phyloP scores from a whole-genome alignment of 805 yeast genomes.

The Nakazawaea ishiwadae region DNA sequence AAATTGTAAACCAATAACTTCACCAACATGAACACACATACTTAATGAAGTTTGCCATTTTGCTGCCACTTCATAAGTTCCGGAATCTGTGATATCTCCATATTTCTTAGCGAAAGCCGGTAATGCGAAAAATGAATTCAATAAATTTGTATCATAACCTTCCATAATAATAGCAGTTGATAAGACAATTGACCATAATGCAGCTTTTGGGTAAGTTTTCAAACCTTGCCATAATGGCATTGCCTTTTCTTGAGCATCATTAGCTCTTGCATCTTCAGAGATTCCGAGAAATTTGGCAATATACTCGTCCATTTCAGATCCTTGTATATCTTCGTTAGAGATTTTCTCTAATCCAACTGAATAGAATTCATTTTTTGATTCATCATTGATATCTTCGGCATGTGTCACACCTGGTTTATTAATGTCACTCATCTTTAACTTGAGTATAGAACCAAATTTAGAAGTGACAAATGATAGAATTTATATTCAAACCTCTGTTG shows the following conservation, averaged over 20 bases:
- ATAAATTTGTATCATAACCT: conserved; percentile 41
- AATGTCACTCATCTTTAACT: too few species aligned
- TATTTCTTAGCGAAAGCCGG: conserved; percentile 38
- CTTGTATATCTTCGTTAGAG: background rate
- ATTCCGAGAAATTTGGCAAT: conserved; percentile 27
- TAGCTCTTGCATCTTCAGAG: conserved; percentile 19
- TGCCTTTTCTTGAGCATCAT: conserved; percentile 17
- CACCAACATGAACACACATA: conserved; percentile 26
- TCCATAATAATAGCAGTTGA: conserved; percentile 42
- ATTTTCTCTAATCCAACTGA: background rate
- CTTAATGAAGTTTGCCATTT: conserved; percentile 37
- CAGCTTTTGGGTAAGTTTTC: conserved; percentile 38
- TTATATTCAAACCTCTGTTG: too few species aligned
- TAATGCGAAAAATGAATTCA: conserved; percentile 38
- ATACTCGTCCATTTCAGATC: conserved; percentile 21
- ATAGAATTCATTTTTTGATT: background rate
- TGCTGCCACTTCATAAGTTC: conserved; percentile 30
- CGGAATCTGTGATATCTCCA: conserved; percentile 28
- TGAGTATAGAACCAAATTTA: too few species aligned
- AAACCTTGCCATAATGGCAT: conserved; percentile 30
- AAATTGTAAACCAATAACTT: conserved; percentile 33
- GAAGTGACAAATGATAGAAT: too few species aligned
- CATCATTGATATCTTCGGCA: conserved; percentile 7
- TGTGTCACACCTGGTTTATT: background rate
- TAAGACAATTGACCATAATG: conserved; percentile 41